A percentile compares a stretch with the other conserved stretches of the same genome.
Evolutionary conservation across 106 monocot species (phyloP).

Genomic region (Ottelia alismoides): DNA sequence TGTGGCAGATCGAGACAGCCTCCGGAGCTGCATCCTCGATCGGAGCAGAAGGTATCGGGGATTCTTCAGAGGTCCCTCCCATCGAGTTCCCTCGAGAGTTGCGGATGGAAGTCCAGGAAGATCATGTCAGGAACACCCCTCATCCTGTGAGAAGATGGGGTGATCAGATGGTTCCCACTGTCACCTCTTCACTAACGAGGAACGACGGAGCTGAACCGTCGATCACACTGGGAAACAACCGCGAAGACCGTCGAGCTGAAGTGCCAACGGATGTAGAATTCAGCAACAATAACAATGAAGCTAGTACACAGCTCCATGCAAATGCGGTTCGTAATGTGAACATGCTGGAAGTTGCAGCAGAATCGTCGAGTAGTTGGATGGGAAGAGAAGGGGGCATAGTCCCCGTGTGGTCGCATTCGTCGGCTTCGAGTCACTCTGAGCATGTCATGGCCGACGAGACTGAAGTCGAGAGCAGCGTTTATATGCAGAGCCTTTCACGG

Average conservation of each 20-base stretch:
- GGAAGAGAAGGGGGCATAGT: constrained; percentile 72
- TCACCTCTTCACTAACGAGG: constrained; percentile 65
- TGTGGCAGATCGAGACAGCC: constrained; percentile 85
- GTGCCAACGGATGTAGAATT: constrained; percentile 50
- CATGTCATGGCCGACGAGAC: constrained; percentile 35
- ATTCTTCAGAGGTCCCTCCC: constrained; percentile 67
- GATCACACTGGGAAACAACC: constrained; percentile 14
- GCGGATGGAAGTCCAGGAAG: constrained; percentile 64
- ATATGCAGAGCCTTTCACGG: constrained; percentile 43
- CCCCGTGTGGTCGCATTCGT: constrained; percentile 77
- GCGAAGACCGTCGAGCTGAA: constrained; percentile 44
- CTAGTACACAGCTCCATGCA: background rate
- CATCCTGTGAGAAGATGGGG: constrained; percentile 22
- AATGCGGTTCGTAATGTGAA: constrained; percentile 10
- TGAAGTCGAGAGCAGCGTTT: constrained; percentile 20
- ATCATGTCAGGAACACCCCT: constrained; percentile 12
- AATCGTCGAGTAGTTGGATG: constrained; percentile 55
- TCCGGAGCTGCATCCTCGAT: constrained; percentile 69
- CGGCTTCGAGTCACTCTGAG: constrained; percentile 37
- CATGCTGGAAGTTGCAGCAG: constrained; percentile 5
- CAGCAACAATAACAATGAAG: constrained; percentile 14
- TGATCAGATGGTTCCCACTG: constrained; percentile 89
- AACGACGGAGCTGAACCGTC: constrained; percentile 36
- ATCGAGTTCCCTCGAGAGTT: constrained; percentile 61
- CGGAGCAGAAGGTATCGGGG: constrained; percentile 92